Percentiles rank a stretch among this genome's conserved stretches.
Evolutionary conservation across 2,329 filamentous ascomycete species (phyloP).

Genomic region (Verticillium longisporum): DNA sequence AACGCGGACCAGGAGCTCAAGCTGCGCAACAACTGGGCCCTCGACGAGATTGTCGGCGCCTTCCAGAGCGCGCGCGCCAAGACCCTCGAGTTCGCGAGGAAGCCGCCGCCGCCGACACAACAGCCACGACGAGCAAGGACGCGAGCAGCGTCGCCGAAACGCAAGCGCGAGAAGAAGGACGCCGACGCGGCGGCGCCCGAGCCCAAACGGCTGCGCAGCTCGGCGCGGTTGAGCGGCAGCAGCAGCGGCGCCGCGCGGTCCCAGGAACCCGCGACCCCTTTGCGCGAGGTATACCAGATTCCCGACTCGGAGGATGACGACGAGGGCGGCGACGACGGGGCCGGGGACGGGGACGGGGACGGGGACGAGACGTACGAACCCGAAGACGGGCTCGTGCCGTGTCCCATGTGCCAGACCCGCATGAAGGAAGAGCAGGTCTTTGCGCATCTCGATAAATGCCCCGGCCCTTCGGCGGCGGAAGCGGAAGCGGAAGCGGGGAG

Average conservation of each 20-base stretch:
- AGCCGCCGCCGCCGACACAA: constrained; percentile 16
- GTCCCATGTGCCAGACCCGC: constrained; percentile 70
- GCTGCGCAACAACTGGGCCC: constrained; percentile 73
- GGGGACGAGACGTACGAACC: constrained; percentile 9
- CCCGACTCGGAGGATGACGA: constrained; percentile 18
- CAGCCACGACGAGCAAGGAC: constrained; percentile 5
- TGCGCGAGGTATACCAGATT: constrained; percentile 14
- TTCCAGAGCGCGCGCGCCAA: constrained; percentile 61
- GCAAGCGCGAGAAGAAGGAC: constrained; percentile 32
- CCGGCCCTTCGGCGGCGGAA: constrained; percentile 29
- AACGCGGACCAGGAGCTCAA: constrained; percentile 74
- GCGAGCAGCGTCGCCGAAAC: constrained; percentile 35
- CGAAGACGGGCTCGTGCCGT: constrained; percentile 73
- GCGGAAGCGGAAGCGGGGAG: neutral
- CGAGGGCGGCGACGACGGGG: constrained; percentile 16
- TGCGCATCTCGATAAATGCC: constrained; percentile 67
- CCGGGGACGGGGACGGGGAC: constrained; percentile 1
- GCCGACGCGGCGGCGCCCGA: constrained; percentile 17
- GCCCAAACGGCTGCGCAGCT: constrained; percentile 46
- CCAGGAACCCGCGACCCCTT: constrained; percentile 28
- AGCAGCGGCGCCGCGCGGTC: constrained; percentile 29
- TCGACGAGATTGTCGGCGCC: constrained; percentile 77
- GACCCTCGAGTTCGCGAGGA: constrained; percentile 58
- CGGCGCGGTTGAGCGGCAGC: constrained; percentile 37
- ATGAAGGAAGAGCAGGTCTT: constrained; percentile 80